Base-by-base conservation (phyloP, 2,329 filamentous ascomycete genomes). In the Monilinia fructigena region DNA sequence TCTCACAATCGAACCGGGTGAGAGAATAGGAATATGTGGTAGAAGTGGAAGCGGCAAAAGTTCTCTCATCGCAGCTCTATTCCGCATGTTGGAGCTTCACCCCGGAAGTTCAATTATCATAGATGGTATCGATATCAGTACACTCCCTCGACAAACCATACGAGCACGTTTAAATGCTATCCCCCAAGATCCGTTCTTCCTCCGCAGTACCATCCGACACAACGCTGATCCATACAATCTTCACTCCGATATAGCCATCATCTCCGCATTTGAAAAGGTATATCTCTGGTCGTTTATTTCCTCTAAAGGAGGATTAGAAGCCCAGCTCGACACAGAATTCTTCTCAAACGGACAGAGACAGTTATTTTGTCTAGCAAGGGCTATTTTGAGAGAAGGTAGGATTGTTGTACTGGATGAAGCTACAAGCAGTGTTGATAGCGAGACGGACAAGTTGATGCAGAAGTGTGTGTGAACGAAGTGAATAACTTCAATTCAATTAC, bases 281-380 rank as follows among this genome's bases (percentile, higher is more conserved):
- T 77, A 80, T 26, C 68, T 75, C 4, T 71, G 70, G 70, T 56
- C 67, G 12, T 20, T 70, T 3, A 65, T 74, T 14, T 31, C 20
- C 5, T 63, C 40, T 1, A 72, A 70, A 48, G 73, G 73, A 20
- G 71, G 71, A 2, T 62, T 74, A 4, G 69, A 73, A 18, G 66
- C 68, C 2, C 55, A 67, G 2, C 80, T 88, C 69, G 78, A 79
- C n/a, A 76, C 80, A 1, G 79, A 83, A 8, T 96, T 93, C 0
- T 93, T 98, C 77, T 82, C 80, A 0, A 79, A 81, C 54, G 82
- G 83, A 1, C 79, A 85, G 69, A 74, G 76, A 55, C 83, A 85
- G 72, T 73, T 85, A 0, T 80, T 84, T 64, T 79, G 78, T 38
- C 74, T 85, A 14, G 82, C 81, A 0, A 76, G 83, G 6, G 79